Conservation (phyloP, 2,329 filamentous ascomycete genomes). For the Talaromyces sp. region DNA sequence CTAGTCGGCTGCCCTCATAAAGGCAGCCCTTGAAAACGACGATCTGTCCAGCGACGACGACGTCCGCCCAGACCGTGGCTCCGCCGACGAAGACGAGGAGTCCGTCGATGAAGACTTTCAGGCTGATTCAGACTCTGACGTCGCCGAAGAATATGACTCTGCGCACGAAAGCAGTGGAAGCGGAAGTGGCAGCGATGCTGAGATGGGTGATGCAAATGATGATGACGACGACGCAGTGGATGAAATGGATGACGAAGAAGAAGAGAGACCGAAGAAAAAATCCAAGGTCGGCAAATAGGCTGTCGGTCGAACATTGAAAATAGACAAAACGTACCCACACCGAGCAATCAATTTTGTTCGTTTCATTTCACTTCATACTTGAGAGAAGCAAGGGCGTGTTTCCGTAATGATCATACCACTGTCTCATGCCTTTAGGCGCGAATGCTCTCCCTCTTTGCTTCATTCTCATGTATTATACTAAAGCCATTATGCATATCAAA, state of each 20-base stretch:
- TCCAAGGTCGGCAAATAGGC: conserved; percentile 47
- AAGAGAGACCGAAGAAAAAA: conserved; percentile 62
- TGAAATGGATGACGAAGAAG: conserved; percentile 40
- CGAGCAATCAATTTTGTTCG: neutral
- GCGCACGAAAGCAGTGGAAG: conserved; percentile 80
- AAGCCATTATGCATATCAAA: neutral
- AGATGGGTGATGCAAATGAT: conserved; percentile 50
- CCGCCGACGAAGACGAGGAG: conserved; percentile 93
- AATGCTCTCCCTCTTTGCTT: neutral
- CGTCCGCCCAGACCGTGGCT: conserved; percentile 73
- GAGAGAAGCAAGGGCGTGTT: neutral
- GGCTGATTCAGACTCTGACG: conserved; percentile 86
- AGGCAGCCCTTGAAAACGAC: conserved; percentile 77
- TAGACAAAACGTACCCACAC: neutral
- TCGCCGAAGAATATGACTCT: conserved; percentile 93
- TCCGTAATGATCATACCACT: neutral
- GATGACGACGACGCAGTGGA: conserved; percentile 36
- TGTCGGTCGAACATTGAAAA: conserved; percentile 9
- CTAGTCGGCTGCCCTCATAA: conserved; percentile 59
- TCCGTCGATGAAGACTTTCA: conserved; percentile 95
- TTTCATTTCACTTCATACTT: neutral
- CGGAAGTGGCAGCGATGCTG: conserved; percentile 62
- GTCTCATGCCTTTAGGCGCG: neutral
- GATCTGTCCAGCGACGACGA: conserved; percentile 84
- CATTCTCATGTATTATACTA: neutral